Evolutionary conservation across 2,329 filamentous ascomycete genomes (phyloP), one percentile per base, ranked within the genome.

Genomic region (Aspergillus nomiae): DNA sequence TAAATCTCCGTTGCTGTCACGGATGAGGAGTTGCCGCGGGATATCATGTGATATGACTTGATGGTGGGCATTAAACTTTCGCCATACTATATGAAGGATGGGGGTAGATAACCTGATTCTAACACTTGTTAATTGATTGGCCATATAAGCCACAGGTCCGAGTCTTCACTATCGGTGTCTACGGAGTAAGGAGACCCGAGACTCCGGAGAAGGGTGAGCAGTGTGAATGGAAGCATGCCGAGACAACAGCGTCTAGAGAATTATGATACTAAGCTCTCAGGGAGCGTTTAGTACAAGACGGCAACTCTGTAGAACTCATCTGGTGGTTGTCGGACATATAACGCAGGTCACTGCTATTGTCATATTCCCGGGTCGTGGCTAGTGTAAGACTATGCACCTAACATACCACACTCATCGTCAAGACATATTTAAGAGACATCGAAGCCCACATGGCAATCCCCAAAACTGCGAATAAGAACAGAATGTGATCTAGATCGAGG

Each of bases 51-150:
- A 51, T 32, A 19, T 28, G 48, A 12, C 26, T 5, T 9, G 14
- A 51, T 51, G 12, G 58, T 83, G 12, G 28, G 10, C 28, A 46
- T 21, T 46, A 46, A 11, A 12, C 21, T 24, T 46, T 24, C n/a
- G 4, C 41, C 19, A n/a, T 10, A 10, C 21, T 36, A 36, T 16
- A 6, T 16, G 14, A 8, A 43, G 8, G 1, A 43, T 43, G 19
- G n/a, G 41, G 19, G 19, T 28, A 4, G 26, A 28, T 28, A 28
- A 5, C 19, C 21, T 11, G 10, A 10, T 21, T 7, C 19, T 43
- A 11, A 43, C 8, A n/a, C 19, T 43, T 19, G 19, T 43, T 14
- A 5, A 36, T 6, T 7, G 14, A 14, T 16, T 36, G 19, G 8
- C 11, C 16, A 4, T 21, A 19, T 19, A 5, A 36, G 4, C 21